Evolutionary conservation across 1,139 yeast genomes (phyloP), one percentile per base, ranked within the genome.

Genomic region (Geotrichum restrictum): DNA sequence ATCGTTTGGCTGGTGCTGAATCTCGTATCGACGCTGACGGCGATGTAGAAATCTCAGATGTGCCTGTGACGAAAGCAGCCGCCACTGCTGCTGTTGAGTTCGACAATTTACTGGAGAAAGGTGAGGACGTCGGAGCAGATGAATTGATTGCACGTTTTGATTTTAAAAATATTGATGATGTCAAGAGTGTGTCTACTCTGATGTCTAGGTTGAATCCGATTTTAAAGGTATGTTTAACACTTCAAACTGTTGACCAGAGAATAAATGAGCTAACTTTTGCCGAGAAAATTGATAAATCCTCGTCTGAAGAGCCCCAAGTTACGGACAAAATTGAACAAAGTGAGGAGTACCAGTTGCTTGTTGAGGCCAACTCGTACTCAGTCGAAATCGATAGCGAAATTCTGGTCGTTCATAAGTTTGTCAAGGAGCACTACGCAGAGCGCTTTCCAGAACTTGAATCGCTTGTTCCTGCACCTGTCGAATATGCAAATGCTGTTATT

Each of bases 391-490:
- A 77, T 49, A 73, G 73, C 38, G 94, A 86, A 57, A 79, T 84
- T 5, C 61, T 69, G 0, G 60, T 73, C 7, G 66, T 84, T 11
- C 79, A 81, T 57, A 68, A 74, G 14, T 79, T 79, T 56, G 69
- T 85, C 42, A 79, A 76, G 51, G 64, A 74, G 5, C 74, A 75
- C 39, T 89, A 88, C 62, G 70, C 75, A 14, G 74, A 76, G 6
- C 79, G 85, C 18, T 88, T 88, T 68, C 82, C 87, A 0, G 96
- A 88, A 61, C 71, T 89, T 51, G 85, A 79, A 37, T 72, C 82
- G 0, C 69, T 89, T 33, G 75, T 87, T 0, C 71, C 79, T n/a
- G 78, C 79, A 57, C 83, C 94, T 0, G 65, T 79, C 0, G 86
- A 83, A 51, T 88, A 83, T 66, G 81, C 86, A 7, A 72, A 72